phyloP scores from a whole-genome alignment of 495 filamentous ascomycete species.

The Xylaria acuta region DNA sequence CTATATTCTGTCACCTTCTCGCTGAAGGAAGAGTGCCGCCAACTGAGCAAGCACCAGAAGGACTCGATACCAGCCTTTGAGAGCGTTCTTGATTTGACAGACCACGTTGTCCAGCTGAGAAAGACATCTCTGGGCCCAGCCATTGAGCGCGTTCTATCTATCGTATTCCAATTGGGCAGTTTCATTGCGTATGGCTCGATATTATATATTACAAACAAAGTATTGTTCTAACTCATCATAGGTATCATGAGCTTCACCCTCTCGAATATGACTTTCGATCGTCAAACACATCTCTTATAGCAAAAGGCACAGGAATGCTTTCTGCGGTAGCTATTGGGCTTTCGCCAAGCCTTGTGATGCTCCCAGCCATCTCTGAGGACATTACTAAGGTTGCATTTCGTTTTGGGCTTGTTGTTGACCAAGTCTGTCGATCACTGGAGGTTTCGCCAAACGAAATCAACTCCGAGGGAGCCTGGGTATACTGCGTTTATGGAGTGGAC shows the following conservation, averaged over 20 bases:
- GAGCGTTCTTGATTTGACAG: constrained; percentile 5
- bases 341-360: neutral
- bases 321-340: neutral
- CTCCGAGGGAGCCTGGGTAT: neutral
- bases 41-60: neutral
- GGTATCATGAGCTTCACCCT: neutral
- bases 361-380: neutral
- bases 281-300: neutral
- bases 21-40: neutral
- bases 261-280: neutral
- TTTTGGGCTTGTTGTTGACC: neutral
- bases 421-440: neutral
- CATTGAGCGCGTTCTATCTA: neutral
- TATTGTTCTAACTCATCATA: neutral
- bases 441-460: neutral
- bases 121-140: neutral
- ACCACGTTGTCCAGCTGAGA: neutral
- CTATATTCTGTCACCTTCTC: neutral
- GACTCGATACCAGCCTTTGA: neutral
- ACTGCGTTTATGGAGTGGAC: neutral
- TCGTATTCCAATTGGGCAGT: neutral
- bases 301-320: neutral
- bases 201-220: too few species aligned
- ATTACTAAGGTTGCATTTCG: neutral
- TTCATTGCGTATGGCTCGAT: neutral